A percentile compares a stretch with the other conserved stretches of the same genome.
phyloP scores from a whole-genome alignment of 257 asterid species.

The Ophiorrhiza pumila region DNA sequence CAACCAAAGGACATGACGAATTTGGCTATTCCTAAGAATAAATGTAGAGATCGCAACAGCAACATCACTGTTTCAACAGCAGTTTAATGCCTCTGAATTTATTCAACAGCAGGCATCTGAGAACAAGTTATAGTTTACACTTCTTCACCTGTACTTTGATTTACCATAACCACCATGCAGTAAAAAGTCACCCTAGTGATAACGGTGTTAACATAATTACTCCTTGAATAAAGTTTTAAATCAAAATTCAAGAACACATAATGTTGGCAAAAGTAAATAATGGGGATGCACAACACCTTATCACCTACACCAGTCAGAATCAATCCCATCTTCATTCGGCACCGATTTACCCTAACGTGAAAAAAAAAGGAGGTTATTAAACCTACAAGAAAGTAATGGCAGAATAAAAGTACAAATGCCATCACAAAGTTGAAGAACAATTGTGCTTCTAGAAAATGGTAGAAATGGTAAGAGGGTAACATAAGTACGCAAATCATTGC shows the following conservation, averaged over 20 bases:
- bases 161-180: background rate
- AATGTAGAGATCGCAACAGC: background rate
- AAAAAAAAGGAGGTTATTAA: conserved; percentile 25
- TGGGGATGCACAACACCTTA: conserved; percentile 48
- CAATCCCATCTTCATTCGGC: conserved; percentile 92
- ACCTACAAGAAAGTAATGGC: conserved; percentile 37
- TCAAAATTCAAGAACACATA: background rate
- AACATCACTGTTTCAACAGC: background rate
- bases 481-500: background rate
- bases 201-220: background rate
- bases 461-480: background rate
- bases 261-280: background rate
- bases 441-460: background rate
- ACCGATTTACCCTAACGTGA: conserved; percentile 54
- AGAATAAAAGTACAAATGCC: conserved; percentile 13
- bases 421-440: background rate
- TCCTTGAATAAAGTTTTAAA: background rate
- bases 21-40: background rate
- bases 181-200: background rate
- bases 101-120: background rate
- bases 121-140: background rate
- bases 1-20: background rate
- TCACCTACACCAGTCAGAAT: conserved; percentile 94
- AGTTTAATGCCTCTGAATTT: background rate
- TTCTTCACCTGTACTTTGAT: background rate